Percentiles rank a stretch among this genome's conserved stretches.
phyloP scores from a whole-genome alignment of 371 early-diverging fungal genomes.

The Chytridium lagenaria region DNA sequence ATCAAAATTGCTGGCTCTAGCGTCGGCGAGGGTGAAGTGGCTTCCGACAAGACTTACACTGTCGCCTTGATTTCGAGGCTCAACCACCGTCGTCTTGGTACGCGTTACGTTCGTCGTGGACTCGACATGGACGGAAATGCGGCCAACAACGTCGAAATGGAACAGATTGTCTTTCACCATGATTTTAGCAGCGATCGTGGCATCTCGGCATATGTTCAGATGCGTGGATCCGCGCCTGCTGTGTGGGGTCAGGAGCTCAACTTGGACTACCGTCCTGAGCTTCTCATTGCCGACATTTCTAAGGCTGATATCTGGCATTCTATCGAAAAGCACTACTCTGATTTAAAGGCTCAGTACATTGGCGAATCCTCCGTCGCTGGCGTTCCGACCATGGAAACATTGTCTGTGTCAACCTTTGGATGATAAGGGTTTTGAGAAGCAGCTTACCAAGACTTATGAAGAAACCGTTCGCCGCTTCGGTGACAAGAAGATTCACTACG shows the following conservation, averaged over 20 bases:
- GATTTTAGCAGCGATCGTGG: slow-evolving; percentile 43
- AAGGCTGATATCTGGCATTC: slow-evolving; percentile 46
- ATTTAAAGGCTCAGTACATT: slow-evolving; percentile 51
- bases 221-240: slow-evolving; percentile 69
- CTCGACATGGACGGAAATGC: slow-evolving; percentile 63
- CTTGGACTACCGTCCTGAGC: slow-evolving; percentile 60
- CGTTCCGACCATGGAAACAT: slow-evolving; percentile 47
- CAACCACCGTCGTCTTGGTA: slow-evolving; percentile 62
- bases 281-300: slow-evolving; percentile 46
- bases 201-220: slow-evolving; percentile 57
- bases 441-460: slow-evolving; percentile 50
- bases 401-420: slow-evolving; percentile 60
- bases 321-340: slow-evolving; percentile 48
- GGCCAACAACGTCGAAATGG: slow-evolving; percentile 72
- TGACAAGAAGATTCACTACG: slow-evolving; percentile 49
- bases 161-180: slow-evolving; percentile 62
- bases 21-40: background rate
- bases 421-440: slow-evolving; percentile 53
- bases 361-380: slow-evolving; percentile 27
- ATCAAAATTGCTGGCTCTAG: slow-evolving; percentile 19
- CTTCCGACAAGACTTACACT: slow-evolving; percentile 39
- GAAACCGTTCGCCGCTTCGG: slow-evolving; percentile 38
- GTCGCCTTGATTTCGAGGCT: slow-evolving; percentile 61
- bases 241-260: slow-evolving; percentile 70
- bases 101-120: slow-evolving; percentile 66